Evolutionary conservation across 768 basidiomycete genomes (phyloP).

Genomic region (Lentinula sp.): DNA sequence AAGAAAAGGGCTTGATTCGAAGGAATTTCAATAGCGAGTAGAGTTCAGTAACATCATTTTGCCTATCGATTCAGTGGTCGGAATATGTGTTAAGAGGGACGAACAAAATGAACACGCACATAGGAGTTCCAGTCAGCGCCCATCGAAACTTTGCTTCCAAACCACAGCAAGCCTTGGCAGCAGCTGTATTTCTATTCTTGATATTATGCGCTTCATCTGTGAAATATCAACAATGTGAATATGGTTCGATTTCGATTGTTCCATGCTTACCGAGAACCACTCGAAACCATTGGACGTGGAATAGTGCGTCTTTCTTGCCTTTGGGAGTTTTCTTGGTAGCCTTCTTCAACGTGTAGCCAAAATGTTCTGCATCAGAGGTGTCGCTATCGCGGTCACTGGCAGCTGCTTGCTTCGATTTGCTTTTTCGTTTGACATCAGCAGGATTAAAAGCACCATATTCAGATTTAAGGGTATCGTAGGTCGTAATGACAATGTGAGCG

Average conservation of each 20-base stretch:
- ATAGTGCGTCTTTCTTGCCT: conserved; percentile 59
- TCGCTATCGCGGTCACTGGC: conserved; percentile 27
- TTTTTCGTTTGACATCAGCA: not conserved
- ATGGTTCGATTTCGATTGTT: not conserved
- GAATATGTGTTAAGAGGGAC: conserved; percentile 5
- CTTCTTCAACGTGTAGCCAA: conserved; percentile 38
- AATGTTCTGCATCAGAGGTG: conserved; percentile 36
- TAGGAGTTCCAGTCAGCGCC: conserved; percentile 83
- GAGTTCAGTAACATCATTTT: conserved; percentile 89
- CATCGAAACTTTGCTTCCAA: conserved; percentile 69
- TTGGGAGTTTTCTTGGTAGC: conserved; percentile 17
- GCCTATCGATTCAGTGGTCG: conserved; percentile 31
- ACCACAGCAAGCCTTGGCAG: conserved; percentile 71
- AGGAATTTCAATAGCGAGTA: conserved; percentile 89
- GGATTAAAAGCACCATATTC: conserved; percentile 47
- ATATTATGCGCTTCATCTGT: conserved; percentile 92
- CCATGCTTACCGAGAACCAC: conserved; percentile 68
- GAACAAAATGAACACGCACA: conserved; percentile 33
- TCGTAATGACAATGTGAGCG: conserved; percentile 77
- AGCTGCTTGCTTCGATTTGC: conserved; percentile 32
- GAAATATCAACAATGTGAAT: not conserved
- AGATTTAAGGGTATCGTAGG: conserved; percentile 78
- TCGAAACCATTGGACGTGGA: conserved; percentile 75
- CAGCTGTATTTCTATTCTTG: conserved; percentile 79
- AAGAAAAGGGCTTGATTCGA: conserved; percentile 72